Conservation (phyloP, 2,329 filamentous ascomycete genomes). For the Chaetomium globosum region DNA sequence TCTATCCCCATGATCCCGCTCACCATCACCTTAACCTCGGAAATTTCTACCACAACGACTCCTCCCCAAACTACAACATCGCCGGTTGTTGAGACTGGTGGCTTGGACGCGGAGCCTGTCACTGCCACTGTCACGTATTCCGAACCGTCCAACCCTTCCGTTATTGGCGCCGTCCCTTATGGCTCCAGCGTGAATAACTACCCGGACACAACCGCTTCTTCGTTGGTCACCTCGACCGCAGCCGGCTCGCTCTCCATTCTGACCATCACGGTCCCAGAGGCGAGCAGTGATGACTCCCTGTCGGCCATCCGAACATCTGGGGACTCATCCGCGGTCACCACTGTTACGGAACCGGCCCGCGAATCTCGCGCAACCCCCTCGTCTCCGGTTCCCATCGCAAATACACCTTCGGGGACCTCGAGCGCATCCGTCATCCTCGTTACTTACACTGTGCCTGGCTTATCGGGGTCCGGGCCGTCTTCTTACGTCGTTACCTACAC, state of each 20-base stretch:
- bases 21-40: conserved; percentile 2
- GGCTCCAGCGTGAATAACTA: background rate
- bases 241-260: background rate
- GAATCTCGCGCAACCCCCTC: conserved; percentile 11
- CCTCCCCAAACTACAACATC: background rate
- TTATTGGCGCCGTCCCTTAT: background rate
- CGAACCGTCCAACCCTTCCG: background rate
- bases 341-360: conserved; percentile 10
- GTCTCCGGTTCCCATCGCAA: background rate
- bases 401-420: background rate
- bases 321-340: background rate
- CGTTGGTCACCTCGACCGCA: background rate
- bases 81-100: background rate
- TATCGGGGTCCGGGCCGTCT: conserved; percentile 20
- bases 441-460: conserved; percentile 31
- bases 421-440: conserved; percentile 25
- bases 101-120: background rate
- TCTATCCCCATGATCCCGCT: conserved; percentile 3
- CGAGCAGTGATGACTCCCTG: background rate
- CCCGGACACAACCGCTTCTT: background rate
- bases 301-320: background rate
- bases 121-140: background rate
- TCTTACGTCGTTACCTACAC: conserved; percentile 35
- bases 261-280: background rate
- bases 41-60: background rate